Conservation (phyloP, 345 rosid genomes). For the Stellera chamaejasme region DNA sequence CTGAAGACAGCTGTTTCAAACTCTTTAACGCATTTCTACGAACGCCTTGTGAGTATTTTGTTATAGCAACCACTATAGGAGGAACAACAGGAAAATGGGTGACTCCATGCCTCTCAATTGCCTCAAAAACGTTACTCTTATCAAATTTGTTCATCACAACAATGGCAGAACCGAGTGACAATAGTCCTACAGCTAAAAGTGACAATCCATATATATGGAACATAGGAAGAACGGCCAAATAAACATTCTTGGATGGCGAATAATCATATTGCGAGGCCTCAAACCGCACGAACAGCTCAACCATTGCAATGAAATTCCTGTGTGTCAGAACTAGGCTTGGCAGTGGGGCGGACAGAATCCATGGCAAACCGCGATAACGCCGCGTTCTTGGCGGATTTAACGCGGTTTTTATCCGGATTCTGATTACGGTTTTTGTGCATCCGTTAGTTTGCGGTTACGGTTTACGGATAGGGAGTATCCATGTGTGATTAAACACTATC, state of each 20-base stretch:
- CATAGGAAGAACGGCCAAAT: conserved; percentile 64
- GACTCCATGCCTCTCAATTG: conserved; percentile 42
- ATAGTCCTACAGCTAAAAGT: conserved; percentile 49
- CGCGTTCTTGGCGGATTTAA: too few species aligned
- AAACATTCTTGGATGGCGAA: conserved; percentile 38
- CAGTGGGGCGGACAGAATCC: too few species aligned
- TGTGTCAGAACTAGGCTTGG: conserved; percentile 77
- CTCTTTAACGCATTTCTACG: conserved; percentile 36
- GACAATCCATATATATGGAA: conserved; percentile 77
- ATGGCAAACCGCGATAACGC: too few species aligned
- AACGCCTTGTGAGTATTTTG: conserved; percentile 26
- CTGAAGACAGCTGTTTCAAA: conserved; percentile 76
- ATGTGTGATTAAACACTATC: too few species aligned
- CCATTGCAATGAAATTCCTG: conserved; percentile 50
- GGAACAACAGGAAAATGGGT: conserved; percentile 82
- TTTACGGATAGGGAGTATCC: too few species aligned
- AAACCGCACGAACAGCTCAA: conserved; percentile 69
- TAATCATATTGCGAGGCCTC: conserved; percentile 65
- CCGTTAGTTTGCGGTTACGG: too few species aligned
- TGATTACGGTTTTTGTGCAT: too few species aligned
- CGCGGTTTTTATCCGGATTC: too few species aligned
- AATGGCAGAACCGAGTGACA: conserved; percentile 53
- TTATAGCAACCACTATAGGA: conserved; percentile 51
- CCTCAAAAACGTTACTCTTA: conserved; percentile 29
- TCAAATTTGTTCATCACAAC: conserved; percentile 73